phyloP scores from a whole-genome alignment of 2,329 filamentous ascomycete species.

The Botrytis galanthina region DNA sequence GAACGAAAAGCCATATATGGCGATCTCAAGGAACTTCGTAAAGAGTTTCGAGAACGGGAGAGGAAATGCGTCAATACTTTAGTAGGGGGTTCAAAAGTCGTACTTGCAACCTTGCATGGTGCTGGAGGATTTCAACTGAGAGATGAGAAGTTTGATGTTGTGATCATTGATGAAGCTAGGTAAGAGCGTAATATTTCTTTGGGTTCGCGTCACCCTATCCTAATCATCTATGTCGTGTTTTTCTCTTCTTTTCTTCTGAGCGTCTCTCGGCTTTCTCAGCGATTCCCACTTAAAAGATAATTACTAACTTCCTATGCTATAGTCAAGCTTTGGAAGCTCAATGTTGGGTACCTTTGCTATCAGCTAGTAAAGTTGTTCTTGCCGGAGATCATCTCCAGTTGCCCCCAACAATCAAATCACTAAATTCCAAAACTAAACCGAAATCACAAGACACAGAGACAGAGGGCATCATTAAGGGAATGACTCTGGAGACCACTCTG shows the following conservation, averaged over 20 bases:
- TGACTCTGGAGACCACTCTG: constrained; percentile 80
- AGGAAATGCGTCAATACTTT: constrained; percentile 74
- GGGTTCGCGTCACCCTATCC: too few relatives aligned
- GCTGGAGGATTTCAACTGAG: constrained; percentile 82
- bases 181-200: not conserved
- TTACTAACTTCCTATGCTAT: not conserved
- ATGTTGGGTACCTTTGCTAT: constrained; percentile 88
- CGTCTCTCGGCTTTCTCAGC: not conserved
- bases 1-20: constrained; percentile 80
- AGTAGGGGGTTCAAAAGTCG: constrained; percentile 75
- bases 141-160: constrained; percentile 81
- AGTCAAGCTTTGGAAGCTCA: constrained; percentile 91
- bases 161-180: constrained; percentile 90
- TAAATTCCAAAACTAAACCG: constrained; percentile 49
- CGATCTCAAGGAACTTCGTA: constrained; percentile 80
- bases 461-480: constrained; percentile 47
- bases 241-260: not conserved
- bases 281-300: not conserved
- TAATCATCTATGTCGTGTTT: not conserved
- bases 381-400: constrained; percentile 94
- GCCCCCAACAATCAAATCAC: constrained; percentile 89
- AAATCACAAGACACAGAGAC: constrained; percentile 41
- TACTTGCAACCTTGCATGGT: constrained; percentile 89
- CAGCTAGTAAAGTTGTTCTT: constrained; percentile 79
- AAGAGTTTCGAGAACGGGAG: constrained; percentile 86